Conservation (phyloP, 2,329 filamentous ascomycete species). For the Aspergillus sp. region DNA sequence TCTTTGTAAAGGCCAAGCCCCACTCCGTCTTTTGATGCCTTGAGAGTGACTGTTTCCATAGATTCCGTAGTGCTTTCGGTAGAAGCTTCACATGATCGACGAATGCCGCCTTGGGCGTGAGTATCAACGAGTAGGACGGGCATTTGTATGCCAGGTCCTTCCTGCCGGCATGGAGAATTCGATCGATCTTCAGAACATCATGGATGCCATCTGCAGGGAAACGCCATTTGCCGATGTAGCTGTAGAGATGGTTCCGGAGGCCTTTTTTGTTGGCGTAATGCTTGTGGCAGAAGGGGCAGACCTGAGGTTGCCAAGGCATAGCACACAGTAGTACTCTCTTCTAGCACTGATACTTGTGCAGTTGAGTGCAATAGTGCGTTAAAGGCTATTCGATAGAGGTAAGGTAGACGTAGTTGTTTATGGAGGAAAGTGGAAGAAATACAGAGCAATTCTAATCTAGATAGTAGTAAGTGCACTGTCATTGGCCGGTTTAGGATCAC, state of each 20-base stretch:
- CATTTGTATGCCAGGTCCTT: not conserved
- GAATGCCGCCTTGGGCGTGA: not conserved
- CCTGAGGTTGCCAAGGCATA: constrained; percentile 3
- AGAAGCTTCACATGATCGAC: not conserved
- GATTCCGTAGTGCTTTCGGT: not conserved
- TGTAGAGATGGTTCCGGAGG: constrained; percentile 4
- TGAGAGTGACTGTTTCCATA: too few species aligned
- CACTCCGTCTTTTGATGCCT: too few species aligned
- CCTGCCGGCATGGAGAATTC: not conserved
- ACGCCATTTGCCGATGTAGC: constrained; percentile 6
- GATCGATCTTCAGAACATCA: constrained; percentile 9
- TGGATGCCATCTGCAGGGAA: constrained; percentile 12
- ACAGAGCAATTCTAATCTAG: too few species aligned
- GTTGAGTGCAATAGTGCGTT: too few species aligned
- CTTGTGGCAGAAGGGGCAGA: constrained; percentile 10
- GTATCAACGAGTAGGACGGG: not conserved
- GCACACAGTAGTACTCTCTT: too few species aligned
- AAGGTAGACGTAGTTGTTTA: too few species aligned
- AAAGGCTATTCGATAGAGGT: too few species aligned
- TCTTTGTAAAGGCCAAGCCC: too few species aligned
- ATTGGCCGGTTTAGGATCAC: too few species aligned
- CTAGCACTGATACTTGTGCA: too few species aligned
- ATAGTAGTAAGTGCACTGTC: too few species aligned
- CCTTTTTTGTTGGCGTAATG: constrained; percentile 6
- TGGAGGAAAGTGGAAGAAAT: too few species aligned